Evolutionary conservation across 2,329 filamentous ascomycete genomes (phyloP).

Genomic region (Aspergillus neoniger): DNA sequence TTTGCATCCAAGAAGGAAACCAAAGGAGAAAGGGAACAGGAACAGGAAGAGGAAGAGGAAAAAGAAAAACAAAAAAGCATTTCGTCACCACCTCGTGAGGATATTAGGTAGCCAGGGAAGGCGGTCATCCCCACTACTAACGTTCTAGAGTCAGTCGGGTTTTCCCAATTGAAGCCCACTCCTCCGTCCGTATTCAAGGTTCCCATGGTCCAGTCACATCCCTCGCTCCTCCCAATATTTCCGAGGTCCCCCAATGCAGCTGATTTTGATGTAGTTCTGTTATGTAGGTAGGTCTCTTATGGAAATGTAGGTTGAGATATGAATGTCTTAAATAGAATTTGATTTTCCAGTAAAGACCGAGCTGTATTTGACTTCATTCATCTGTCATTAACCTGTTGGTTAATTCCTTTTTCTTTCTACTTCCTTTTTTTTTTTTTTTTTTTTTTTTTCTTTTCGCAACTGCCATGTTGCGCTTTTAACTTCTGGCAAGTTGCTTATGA

Average conservation of each 20-base stretch:
- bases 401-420: neutral
- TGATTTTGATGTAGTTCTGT: neutral
- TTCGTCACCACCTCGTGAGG: constrained; percentile 5
- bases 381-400: neutral
- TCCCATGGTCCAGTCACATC: neutral
- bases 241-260: neutral
- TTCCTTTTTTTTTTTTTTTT: no score
- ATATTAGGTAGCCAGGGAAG: neutral
- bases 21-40: neutral
- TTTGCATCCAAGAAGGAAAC: no score
- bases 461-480: neutral
- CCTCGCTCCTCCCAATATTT: neutral
- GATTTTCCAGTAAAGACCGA: no score
- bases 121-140: neutral
- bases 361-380: neutral
- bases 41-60: neutral
- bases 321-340: no score
- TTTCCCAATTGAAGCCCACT: neutral
- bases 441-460: neutral
- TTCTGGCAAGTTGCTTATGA: neutral
- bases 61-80: neutral
- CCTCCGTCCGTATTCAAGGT: neutral
- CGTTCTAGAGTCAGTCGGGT: neutral
- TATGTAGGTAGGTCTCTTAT: no score
- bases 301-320: no score